Evolutionary conservation across 306 rosid genomes (phyloP).

Genomic region (Castanea mollissima): DNA sequence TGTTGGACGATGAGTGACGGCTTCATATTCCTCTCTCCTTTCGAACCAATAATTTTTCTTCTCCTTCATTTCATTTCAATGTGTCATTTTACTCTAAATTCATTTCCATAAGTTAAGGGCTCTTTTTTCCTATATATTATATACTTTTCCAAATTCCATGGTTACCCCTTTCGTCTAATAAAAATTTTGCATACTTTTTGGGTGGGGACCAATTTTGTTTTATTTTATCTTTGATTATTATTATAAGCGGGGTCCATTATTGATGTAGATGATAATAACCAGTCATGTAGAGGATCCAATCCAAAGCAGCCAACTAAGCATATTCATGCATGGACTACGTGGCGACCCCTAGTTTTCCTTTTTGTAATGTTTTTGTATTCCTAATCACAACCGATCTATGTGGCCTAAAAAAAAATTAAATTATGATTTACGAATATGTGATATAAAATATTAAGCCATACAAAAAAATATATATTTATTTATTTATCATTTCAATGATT

Average conservation of each 20-base stretch:
- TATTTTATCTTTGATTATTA: no score
- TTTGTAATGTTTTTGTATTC: conserved; percentile 23
- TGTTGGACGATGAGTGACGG: conserved; percentile 99
- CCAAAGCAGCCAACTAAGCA: conserved; percentile 26
- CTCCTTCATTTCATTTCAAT: neutral
- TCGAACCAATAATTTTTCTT: conserved; percentile 53
- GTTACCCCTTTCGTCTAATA: no score
- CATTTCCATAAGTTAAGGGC: conserved; percentile 43
- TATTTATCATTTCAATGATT: conserved; percentile 23
- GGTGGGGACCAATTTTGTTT: no score
- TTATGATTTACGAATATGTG: neutral
- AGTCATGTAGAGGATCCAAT: conserved; percentile 17
- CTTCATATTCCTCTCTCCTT: conserved; percentile 60
- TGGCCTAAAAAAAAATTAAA: conserved; percentile 2
- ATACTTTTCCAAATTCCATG: neutral
- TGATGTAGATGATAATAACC: conserved; percentile 1
- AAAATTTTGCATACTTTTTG: no score
- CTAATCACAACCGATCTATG: conserved; percentile 6
- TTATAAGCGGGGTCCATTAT: conserved; percentile 27
- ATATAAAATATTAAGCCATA: conserved; percentile 19
- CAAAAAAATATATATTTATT: neutral
- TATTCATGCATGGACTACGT: conserved; percentile 21
- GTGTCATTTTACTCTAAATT: conserved; percentile 28
- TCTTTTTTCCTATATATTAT: conserved; percentile 10
- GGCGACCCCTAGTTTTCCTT: conserved; percentile 21